Base-by-base conservation (phyloP, 1,284 basidiomycete genomes). In the Puccinia novopanici region DNA sequence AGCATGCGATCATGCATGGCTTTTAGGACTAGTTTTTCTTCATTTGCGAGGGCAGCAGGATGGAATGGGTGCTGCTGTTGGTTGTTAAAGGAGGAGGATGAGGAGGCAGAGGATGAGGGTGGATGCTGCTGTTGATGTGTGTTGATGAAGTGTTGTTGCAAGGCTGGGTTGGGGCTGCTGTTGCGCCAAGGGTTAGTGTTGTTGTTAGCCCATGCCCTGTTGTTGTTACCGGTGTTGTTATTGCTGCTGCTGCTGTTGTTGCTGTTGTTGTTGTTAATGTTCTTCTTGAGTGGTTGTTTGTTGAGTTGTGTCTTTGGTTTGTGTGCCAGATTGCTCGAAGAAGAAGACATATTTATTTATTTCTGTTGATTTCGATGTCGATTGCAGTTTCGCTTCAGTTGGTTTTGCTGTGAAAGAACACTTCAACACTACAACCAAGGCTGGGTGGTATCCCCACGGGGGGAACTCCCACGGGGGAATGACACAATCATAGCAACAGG, bases 1-100 rank as follows among this genome's bases (percentile, higher is more conserved):
- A 79, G 68, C 67, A 79, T 79, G n/a, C 77, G 67, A 70, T 79
- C 77, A 30, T 79, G 77, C 77, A 79, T 79, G n/a, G 77, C 77
- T 61, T 72, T 71, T 1, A 79, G 22, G 6, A 72, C 68, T 30
- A 48, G 54, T 61, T 79, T 79, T 24, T 79, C 77, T 50, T 73
- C 50, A n/a, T 40, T 55, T 5, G 52, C 48, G 22, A 52, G n/a
- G 15, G n/a, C 17, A 22, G 42, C 27, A n/a, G 42, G 67, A 70
- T 70, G 67, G 22, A 50, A 54, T 63, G 13, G 59, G 13, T 63
- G 59, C 27, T 63, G 59, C 22, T 63, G 59, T 63, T 63, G 59
- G 37, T 63, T 63, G 40, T 72, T 68, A 37, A 68, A 37, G 13
- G 65, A 67, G 37, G 34, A 9, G 34, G 63, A 19, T 57, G 55